Conservation (phyloP, 805 yeast genomes). For the Pichia phayaonensis region DNA sequence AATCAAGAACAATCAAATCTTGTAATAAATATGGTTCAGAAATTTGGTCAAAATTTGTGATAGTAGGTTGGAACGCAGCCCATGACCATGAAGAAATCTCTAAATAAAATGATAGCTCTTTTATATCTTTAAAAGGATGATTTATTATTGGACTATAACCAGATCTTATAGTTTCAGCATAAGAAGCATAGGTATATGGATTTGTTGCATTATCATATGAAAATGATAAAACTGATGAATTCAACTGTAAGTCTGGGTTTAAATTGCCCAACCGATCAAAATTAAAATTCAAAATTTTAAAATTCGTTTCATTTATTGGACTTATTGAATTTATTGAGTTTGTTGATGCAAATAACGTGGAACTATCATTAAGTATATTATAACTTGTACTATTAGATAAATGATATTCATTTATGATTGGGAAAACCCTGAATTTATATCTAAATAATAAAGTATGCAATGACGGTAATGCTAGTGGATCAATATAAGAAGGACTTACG, state of each 20-base stretch:
- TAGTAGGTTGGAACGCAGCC: slow-evolving; percentile 49
- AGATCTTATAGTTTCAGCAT: slow-evolving; percentile 36
- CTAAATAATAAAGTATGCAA: slow-evolving; percentile 27
- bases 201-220: slow-evolving; percentile 30
- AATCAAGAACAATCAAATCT: not conserved
- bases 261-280: not conserved
- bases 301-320: not conserved
- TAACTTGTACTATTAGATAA: slow-evolving; percentile 27
- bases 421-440: slow-evolving; percentile 29
- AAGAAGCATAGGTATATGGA: slow-evolving; percentile 33
- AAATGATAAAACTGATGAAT: slow-evolving; percentile 12
- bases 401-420: slow-evolving; percentile 27
- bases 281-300: slow-evolving; percentile 1
- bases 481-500: slow-evolving; percentile 5
- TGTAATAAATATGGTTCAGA: not conserved
- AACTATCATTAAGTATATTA: slow-evolving; percentile 11
- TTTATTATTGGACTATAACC: slow-evolving; percentile 66
- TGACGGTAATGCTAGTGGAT: slow-evolving; percentile 3
- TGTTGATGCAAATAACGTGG: slow-evolving; percentile 4
- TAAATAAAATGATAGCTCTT: slow-evolving; percentile 27
- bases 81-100: slow-evolving; percentile 62
- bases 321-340: not conserved
- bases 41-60: slow-evolving; percentile 6
- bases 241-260: not conserved
- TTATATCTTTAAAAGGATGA: slow-evolving; percentile 24